phyloP scores from a whole-genome alignment of 2,329 filamentous ascomycete species.

The Chrysosphaeria jannelii region DNA sequence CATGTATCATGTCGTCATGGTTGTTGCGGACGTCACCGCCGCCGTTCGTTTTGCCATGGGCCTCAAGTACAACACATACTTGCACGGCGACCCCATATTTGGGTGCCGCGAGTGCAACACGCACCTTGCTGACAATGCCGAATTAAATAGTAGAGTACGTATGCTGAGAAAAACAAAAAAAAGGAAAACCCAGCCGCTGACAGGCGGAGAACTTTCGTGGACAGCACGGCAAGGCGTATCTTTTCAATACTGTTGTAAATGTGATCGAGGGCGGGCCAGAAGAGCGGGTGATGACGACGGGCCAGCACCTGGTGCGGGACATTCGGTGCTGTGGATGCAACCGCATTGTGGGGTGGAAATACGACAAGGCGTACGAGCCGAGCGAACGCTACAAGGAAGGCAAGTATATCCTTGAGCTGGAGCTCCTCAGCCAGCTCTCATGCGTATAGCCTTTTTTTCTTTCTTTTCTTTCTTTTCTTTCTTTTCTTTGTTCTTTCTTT shows the following conservation, averaged over 20 bases:
- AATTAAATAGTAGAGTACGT: constrained; percentile 68
- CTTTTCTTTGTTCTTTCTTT: too few species aligned
- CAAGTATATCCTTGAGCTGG: constrained; percentile 86
- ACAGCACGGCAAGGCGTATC: constrained; percentile 91
- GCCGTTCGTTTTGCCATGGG: too few species aligned
- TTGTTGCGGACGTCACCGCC: too few species aligned
- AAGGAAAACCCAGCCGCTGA: too few species aligned
- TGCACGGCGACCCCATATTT: constrained; percentile 64
- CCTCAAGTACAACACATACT: constrained; percentile 72
- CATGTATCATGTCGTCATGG: too few species aligned
- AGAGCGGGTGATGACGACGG: constrained; percentile 95
- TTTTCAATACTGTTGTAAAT: constrained; percentile 89
- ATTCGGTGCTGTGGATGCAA: constrained; percentile 78
- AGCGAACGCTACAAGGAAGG: constrained; percentile 97
- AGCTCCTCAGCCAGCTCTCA: too few species aligned
- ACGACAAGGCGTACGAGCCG: constrained; percentile 82
- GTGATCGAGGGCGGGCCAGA: constrained; percentile 53
- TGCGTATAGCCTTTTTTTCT: too few species aligned
- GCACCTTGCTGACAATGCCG: constrained; percentile 79
- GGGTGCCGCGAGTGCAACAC: constrained; percentile 89
- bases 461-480: too few species aligned
- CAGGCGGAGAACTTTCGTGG: constrained; percentile 70
- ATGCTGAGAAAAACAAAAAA: too few species aligned
- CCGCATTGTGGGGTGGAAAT: constrained; percentile 91
- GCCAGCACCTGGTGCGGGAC: constrained; percentile 76